Percentiles rank a stretch among this genome's conserved stretches.
Conservation (phyloP, 257 asterid species). For the Thymus quinquecostatus region DNA sequence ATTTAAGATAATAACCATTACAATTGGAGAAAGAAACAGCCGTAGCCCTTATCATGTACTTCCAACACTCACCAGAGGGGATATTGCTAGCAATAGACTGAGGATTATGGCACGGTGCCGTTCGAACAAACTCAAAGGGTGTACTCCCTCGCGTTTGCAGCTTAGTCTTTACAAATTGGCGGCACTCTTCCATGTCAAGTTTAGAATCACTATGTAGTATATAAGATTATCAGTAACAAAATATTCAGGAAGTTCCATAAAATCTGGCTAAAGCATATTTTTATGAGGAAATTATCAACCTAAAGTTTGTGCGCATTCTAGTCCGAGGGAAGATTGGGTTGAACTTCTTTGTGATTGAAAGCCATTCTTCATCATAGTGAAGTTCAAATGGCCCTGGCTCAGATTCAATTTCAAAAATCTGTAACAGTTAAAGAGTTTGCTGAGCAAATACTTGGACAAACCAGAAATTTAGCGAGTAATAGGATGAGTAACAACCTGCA, state of each 20-base stretch:
- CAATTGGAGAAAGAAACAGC: background rate
- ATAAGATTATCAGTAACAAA: conserved; percentile 16
- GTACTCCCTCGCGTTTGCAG: conserved; percentile 62
- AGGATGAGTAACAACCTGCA: conserved; percentile 61
- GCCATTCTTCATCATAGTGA: conserved; percentile 97
- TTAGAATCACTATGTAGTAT: conserved; percentile 57
- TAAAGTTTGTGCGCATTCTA: conserved; percentile 50
- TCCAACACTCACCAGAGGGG: conserved; percentile 55
- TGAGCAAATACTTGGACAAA: conserved; percentile 31
- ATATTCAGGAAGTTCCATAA: background rate
- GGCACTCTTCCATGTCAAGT: conserved; percentile 60
- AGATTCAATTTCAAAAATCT: conserved; percentile 84
- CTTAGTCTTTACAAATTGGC: conserved; percentile 58
- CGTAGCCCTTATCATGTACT: background rate
- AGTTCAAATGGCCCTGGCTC: conserved; percentile 78
- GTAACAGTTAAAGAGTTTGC: conserved; percentile 28
- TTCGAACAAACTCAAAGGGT: conserved; percentile 73
- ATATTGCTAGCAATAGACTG: conserved; percentile 38
- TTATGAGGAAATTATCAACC: conserved; percentile 47
- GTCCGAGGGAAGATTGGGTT: conserved; percentile 71
- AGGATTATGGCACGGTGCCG: conserved; percentile 72
- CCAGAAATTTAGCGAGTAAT: conserved; percentile 18
- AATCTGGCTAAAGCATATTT: conserved; percentile 12
- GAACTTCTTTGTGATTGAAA: conserved; percentile 80
- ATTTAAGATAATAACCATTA: background rate